Percentiles rank a stretch among this genome's conserved stretches.
Evolutionary conservation across 306 rosid genomes (phyloP).

Genomic region (Luffa aegyptiaca): DNA sequence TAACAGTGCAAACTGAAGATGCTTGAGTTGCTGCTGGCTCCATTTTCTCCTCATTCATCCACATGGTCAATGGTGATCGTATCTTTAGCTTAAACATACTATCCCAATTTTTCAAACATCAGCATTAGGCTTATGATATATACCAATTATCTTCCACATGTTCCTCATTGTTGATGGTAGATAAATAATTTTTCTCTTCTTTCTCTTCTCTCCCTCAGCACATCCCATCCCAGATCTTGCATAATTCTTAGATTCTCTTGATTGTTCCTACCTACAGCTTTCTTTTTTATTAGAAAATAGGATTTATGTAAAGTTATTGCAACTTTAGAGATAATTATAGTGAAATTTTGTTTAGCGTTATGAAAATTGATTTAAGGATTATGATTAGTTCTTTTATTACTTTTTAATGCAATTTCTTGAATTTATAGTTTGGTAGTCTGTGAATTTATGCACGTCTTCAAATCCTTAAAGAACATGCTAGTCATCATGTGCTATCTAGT

Average conservation of each 20-base stretch:
- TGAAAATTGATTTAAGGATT: not conserved
- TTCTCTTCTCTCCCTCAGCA: not conserved
- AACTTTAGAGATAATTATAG: not conserved
- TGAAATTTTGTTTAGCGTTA: not conserved
- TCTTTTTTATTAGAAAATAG: not conserved
- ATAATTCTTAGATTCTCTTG: not conserved
- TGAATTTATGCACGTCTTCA: not conserved
- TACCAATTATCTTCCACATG: not conserved
- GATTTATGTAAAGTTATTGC: not conserved
- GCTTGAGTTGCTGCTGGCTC: slow-evolving; percentile 22
- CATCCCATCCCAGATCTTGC: not conserved
- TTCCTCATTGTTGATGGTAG: not conserved
- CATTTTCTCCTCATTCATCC: not conserved
- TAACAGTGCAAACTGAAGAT: slow-evolving; percentile 64
- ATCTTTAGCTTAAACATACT: not conserved
- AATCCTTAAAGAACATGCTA: not conserved
- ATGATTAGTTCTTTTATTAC: not conserved
- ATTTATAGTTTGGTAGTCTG: not conserved
- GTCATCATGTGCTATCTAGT: not conserved
- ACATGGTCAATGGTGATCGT: not conserved
- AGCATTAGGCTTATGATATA: not conserved
- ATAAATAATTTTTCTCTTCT: not conserved
- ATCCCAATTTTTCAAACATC: not conserved
- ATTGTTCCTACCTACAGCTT: not conserved
- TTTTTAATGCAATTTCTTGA: not conserved